Conservation (phyloP, 2,329 filamentous ascomycete species). For the Epichloe brachyelytri region DNA sequence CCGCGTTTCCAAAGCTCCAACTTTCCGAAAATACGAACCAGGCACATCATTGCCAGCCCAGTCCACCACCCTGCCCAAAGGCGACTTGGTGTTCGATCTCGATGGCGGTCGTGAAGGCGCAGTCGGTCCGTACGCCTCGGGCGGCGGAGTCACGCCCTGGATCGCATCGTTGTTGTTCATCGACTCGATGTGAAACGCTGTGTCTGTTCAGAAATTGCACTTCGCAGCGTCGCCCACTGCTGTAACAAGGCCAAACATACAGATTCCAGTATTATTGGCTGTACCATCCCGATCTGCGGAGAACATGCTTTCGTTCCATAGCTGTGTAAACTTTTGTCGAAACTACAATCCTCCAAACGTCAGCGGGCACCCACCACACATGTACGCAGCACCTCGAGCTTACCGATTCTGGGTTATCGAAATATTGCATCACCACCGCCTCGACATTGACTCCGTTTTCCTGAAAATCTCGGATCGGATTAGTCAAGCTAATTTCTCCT, state of each 20-base stretch:
- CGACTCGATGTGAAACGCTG: slow-evolving; percentile 44
- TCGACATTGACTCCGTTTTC: slow-evolving; percentile 33
- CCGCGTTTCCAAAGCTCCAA: not conserved
- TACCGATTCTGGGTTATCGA: slow-evolving; percentile 30
- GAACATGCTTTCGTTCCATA: slow-evolving; percentile 44
- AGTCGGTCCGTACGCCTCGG: slow-evolving; percentile 26
- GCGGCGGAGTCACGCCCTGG: slow-evolving; percentile 29
- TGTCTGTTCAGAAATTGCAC: not conserved
- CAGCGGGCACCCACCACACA: not conserved
- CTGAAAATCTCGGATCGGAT: slow-evolving; percentile 8
- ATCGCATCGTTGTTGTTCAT: slow-evolving; percentile 31
- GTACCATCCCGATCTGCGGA: slow-evolving; percentile 38
- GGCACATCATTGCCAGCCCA: slow-evolving; percentile 29
- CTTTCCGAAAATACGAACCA: slow-evolving; percentile 16
- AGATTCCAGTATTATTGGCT: slow-evolving; percentile 28
- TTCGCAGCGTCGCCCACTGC: not conserved
- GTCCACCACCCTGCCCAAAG: slow-evolving; percentile 38
- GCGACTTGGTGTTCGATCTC: slow-evolving; percentile 42
- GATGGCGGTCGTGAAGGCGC: slow-evolving; percentile 52
- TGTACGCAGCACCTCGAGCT: not conserved
- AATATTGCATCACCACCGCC: slow-evolving; percentile 38
- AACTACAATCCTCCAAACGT: slow-evolving; percentile 22
- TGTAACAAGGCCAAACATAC: slow-evolving; percentile 19
- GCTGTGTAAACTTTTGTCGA: slow-evolving; percentile 29
- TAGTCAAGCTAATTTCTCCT: not conserved